Conservation (phyloP, 2,329 filamentous ascomycete genomes). For the Claviceps pazoutovae region DNA sequence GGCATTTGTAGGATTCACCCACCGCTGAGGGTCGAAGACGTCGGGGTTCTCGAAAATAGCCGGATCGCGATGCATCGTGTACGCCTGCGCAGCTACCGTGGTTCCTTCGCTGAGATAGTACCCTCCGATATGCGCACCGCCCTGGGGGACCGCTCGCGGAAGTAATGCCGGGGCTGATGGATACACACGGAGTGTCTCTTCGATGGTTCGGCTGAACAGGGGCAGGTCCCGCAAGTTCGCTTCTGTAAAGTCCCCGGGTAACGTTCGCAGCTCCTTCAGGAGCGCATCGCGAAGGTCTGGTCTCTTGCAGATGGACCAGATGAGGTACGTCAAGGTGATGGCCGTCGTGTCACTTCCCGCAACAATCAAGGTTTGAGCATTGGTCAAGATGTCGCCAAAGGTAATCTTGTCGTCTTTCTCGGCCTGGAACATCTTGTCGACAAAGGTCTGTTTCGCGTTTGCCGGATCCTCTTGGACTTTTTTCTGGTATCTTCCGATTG, state of each 20-base stretch:
- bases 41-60: constrained; percentile 26
- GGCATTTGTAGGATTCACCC: constrained; percentile 13
- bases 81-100: constrained; percentile 28
- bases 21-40: constrained; percentile 10
- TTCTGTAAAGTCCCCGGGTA: constrained; percentile 16
- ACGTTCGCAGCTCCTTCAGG: constrained; percentile 19
- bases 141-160: constrained; percentile 25
- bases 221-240: constrained; percentile 16
- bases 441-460: constrained; percentile 18
- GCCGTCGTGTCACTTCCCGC: constrained; percentile 40
- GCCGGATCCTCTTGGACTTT: constrained; percentile 10
- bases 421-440: constrained; percentile 23
- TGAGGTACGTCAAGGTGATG: constrained; percentile 32
- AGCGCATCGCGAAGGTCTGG: constrained; percentile 18
- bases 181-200: constrained; percentile 32
- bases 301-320: constrained; percentile 24
- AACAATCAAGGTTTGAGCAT: constrained; percentile 30
- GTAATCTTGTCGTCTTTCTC: constrained; percentile 15
- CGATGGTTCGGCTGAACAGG: constrained; percentile 28
- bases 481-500: constrained; percentile 15
- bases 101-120: constrained; percentile 25
- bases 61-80: constrained; percentile 31
- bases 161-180: constrained; percentile 24
- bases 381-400: constrained; percentile 20
- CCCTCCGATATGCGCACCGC: constrained; percentile 24